Conservation (phyloP, 192 early-diverging fungal genomes). For the Entophlyctis helioformis region DNA sequence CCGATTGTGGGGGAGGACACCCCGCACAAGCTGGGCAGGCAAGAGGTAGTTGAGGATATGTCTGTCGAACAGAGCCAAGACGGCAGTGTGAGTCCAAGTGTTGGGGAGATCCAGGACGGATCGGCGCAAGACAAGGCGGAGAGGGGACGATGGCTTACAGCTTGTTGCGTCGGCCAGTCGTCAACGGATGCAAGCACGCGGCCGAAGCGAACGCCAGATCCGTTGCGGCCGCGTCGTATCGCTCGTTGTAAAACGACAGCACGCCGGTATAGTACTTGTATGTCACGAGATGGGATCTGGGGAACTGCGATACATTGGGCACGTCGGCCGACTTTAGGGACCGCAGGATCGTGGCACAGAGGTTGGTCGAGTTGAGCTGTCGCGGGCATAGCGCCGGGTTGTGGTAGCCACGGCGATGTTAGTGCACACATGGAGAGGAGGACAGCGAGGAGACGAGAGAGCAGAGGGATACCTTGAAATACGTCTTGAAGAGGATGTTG, state of each 20-base stretch:
- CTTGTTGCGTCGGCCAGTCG: too few species aligned
- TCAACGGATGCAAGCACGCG: too few species aligned
- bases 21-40: constrained; percentile 64
- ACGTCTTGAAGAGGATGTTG: constrained; percentile 75
- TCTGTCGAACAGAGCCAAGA: constrained; percentile 29
- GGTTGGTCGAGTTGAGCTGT: constrained; percentile 61
- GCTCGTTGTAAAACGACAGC: constrained; percentile 73
- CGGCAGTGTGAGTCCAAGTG: constrained; percentile 16
- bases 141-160: constrained; percentile 1
- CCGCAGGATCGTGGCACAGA: constrained; percentile 72
- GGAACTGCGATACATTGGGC: constrained; percentile 61
- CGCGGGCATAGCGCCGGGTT: neutral
- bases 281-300: constrained; percentile 74
- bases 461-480: constrained; percentile 60
- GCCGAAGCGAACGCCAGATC: constrained; percentile 1
- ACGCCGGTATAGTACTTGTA: constrained; percentile 81
- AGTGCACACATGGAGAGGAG: neutral
- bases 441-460: neutral
- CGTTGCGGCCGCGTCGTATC: constrained; percentile 47
- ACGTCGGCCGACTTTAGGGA: constrained; percentile 63
- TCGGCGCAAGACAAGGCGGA: neutral
- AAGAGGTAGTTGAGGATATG: constrained; percentile 72
- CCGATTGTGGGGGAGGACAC: constrained; percentile 47
- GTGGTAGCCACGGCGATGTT: neutral
- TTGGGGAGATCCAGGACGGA: neutral